phyloP scores from a whole-genome alignment of 306 rosid genomes.

The Pterocarpus santalinus region DNA sequence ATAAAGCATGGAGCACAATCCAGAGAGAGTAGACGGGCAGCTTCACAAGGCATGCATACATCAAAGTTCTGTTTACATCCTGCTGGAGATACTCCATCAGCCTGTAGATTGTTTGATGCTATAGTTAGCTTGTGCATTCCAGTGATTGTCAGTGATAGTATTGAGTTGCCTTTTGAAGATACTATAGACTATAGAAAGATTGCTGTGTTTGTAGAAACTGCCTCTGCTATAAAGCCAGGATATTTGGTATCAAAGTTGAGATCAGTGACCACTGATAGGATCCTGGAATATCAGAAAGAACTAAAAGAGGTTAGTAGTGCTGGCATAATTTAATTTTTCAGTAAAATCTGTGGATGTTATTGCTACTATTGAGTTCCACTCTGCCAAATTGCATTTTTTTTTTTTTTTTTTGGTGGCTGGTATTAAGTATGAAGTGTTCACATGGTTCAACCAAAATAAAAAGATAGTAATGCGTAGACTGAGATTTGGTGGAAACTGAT shows the following conservation, averaged over 20 bases:
- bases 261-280: constrained; percentile 59
- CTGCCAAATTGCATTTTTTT: constrained; percentile 31
- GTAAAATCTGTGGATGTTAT: background rate
- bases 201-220: constrained; percentile 81
- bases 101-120: constrained; percentile 94
- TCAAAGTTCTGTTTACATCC: constrained; percentile 96
- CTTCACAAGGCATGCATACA: constrained; percentile 93
- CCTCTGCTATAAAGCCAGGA: constrained; percentile 73
- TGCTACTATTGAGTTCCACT: constrained; percentile 21
- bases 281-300: constrained; percentile 83
- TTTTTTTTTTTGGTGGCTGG: background rate
- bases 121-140: constrained; percentile 94
- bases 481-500: constrained; percentile 1
- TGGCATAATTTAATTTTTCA: constrained; percentile 18
- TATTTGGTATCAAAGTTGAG: constrained; percentile 73
- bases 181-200: constrained; percentile 84
- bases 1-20: constrained; percentile 95
- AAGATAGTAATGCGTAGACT: background rate
- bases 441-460: background rate
- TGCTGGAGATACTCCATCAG: constrained; percentile 99
- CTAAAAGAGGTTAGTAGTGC: constrained; percentile 74
- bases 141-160: constrained; percentile 80
- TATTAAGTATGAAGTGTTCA: background rate
- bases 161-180: constrained; percentile 96
- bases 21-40: constrained; percentile 89